phyloP scores from a whole-genome alignment of 108 stramenopile genomes.

The Pseudonitzschia pungens region DNA sequence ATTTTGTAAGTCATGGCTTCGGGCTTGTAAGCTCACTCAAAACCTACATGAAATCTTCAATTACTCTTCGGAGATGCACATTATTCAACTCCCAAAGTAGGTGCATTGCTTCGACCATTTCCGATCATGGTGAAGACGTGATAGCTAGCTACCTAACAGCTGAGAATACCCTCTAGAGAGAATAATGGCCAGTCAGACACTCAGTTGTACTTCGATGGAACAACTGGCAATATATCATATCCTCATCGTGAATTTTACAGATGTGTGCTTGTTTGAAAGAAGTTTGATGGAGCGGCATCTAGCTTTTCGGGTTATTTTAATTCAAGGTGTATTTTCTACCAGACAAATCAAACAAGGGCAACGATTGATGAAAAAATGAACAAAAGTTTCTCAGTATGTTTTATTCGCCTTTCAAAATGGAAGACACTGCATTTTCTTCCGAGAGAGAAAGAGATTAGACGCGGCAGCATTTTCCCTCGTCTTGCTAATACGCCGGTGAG shows the following conservation, averaged over 20 bases:
- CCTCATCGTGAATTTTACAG: constrained; percentile 83
- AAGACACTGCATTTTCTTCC: too few species aligned
- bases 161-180: constrained; percentile 57
- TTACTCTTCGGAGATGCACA: background rate
- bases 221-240: constrained; percentile 90
- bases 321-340: constrained; percentile 25
- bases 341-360: constrained; percentile 24
- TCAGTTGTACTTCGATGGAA: constrained; percentile 74
- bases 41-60: too few species aligned
- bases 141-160: constrained; percentile 27
- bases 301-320: constrained; percentile 59
- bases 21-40: too few species aligned
- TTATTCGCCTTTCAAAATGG: too few species aligned
- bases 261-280: constrained; percentile 39
- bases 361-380: constrained; percentile 14
- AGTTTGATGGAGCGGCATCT: constrained; percentile 45
- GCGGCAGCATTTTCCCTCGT: background rate
- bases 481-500: background rate
- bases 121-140: background rate
- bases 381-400: constrained; percentile 3
- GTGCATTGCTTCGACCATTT: background rate
- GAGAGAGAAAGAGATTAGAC: background rate
- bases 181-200: constrained; percentile 95
- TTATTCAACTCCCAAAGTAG: background rate
- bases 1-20: too few species aligned